phyloP scores from a whole-genome alignment of 495 filamentous ascomycete genomes.

The Lepraria neglecta region DNA sequence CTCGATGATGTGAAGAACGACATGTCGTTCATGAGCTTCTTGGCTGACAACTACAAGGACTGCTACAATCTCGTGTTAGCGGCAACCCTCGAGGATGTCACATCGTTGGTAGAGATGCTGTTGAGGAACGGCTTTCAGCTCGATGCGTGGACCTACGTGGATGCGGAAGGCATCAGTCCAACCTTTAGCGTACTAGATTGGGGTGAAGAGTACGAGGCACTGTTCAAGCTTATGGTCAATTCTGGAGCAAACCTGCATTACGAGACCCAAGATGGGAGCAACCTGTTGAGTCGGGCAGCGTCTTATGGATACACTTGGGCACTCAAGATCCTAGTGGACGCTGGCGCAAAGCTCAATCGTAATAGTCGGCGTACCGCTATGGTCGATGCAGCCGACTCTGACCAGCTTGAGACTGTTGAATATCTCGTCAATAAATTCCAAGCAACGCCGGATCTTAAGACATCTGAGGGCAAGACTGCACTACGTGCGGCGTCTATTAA shows the following conservation, averaged over 20 bases:
- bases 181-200: slow-evolving; percentile 9
- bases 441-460: background rate
- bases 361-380: background rate
- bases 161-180: background rate
- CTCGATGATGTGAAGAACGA: background rate
- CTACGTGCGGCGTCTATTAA: background rate
- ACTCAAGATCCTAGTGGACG: slow-evolving; percentile 3
- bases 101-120: background rate
- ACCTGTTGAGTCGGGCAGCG: background rate
- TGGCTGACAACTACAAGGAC: background rate
- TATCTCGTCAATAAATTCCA: background rate
- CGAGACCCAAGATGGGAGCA: background rate
- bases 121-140: background rate
- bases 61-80: background rate
- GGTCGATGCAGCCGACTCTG: slow-evolving; percentile 1
- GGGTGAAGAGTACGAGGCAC: background rate
- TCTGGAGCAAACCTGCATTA: background rate
- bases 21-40: background rate
- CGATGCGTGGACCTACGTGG: background rate
- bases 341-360: background rate
- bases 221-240: slow-evolving; percentile 9
- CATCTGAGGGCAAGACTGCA: slow-evolving; percentile 1
- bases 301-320: background rate
- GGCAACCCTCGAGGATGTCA: background rate
- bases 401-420: background rate